Evolutionary conservation across 2,329 filamentous ascomycete species (phyloP).

Genomic region (Ascochyta clinopodiicola): DNA sequence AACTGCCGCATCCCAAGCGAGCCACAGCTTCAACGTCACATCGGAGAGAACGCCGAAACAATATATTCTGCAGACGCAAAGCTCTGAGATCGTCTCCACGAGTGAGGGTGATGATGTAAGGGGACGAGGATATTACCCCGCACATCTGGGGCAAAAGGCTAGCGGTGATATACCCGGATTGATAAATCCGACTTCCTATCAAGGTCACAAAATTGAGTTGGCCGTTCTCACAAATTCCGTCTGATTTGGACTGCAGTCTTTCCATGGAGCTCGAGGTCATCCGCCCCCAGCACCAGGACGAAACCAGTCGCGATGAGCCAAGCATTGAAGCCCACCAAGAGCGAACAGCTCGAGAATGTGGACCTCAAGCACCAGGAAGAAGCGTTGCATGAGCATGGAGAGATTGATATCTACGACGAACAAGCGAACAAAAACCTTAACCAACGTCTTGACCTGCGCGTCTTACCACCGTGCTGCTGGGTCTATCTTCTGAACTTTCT

Average conservation of each 20-base stretch:
- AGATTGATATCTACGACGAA: conserved; percentile 8
- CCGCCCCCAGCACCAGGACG: too few species aligned
- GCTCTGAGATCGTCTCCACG: not conserved
- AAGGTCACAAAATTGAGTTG: not conserved
- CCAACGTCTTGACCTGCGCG: conserved; percentile 58
- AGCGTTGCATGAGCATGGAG: not conserved
- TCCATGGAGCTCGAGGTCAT: not conserved
- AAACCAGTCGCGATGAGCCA: not conserved
- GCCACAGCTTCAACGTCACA: not conserved
- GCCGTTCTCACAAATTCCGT: not conserved
- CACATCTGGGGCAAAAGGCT: not conserved
- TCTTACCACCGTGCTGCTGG: conserved; percentile 67
- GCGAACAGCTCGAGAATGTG: conserved; percentile 2
- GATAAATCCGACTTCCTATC: not conserved
- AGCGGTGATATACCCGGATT: conserved; percentile 1
- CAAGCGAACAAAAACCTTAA: conserved; percentile 2
- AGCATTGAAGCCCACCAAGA: not conserved
- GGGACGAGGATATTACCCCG: conserved; percentile 8
- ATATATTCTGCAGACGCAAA: too few species aligned
- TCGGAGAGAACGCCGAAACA: conserved; percentile 1
- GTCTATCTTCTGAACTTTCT: conserved; percentile 71
- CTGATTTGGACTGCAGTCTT: too few species aligned
- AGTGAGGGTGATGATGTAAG: not conserved
- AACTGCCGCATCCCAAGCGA: not conserved
- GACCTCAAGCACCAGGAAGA: conserved; percentile 2